Conservation (phyloP, 139 green algal species). For the Chlorella sorokiniana region DNA sequence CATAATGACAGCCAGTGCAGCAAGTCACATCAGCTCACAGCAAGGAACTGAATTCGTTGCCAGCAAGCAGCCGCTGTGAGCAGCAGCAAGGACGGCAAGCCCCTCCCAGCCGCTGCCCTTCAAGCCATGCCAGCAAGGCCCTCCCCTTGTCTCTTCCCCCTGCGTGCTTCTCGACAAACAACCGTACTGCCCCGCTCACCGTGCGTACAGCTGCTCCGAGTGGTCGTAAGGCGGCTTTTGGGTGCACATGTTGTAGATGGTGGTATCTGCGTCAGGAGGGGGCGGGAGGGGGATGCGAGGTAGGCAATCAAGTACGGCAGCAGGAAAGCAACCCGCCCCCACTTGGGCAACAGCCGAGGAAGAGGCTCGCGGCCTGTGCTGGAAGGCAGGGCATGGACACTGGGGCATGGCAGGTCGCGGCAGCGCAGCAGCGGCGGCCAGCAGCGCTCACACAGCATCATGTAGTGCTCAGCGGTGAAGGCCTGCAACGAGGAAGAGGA, state of each 20-base stretch:
- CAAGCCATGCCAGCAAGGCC: too few relatives aligned
- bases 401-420: not conserved
- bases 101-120: too few relatives aligned
- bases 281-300: not conserved
- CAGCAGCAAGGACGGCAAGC: not conserved
- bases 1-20: not conserved
- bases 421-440: not conserved
- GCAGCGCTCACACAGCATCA: constrained; percentile 75
- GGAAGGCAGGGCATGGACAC: too few relatives aligned
- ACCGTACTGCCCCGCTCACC: constrained; percentile 45
- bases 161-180: too few relatives aligned
- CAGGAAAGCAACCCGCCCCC: too few relatives aligned
- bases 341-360: too few relatives aligned
- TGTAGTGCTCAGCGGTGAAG: constrained; percentile 97
- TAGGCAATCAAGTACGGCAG: not conserved
- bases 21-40: not conserved
- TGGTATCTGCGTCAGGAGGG: constrained; percentile 47
- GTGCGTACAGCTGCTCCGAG: constrained; percentile 94
- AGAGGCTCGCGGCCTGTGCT: too few relatives aligned
- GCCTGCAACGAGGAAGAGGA: constrained; percentile 3
- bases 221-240: constrained; percentile 99
- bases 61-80: not conserved
- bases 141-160: too few relatives aligned
- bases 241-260: constrained; percentile 99
- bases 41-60: not conserved